Conservation (phyloP, 805 yeast genomes). For the Saturnispora ahearnii region DNA sequence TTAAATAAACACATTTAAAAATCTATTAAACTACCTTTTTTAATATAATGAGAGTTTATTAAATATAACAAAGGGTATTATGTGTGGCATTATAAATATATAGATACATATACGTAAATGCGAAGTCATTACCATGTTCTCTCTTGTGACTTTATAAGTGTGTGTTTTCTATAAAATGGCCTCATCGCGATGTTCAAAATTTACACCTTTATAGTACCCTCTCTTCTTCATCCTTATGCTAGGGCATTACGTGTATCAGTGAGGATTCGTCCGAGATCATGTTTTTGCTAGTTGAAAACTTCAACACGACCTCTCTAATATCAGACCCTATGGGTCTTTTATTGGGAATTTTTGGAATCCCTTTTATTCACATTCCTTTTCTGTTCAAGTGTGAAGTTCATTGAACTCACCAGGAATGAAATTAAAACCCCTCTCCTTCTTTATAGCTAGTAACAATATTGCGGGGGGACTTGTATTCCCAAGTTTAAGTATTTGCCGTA, state of each 20-base stretch:
- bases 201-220: not conserved
- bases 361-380: not conserved
- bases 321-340: constrained; percentile 32
- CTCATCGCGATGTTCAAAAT: not conserved
- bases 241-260: constrained; percentile 99
- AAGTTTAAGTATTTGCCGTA: not conserved
- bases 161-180: not conserved
- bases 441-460: not conserved
- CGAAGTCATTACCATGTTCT: too few relatives aligned
- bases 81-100: too few relatives aligned
- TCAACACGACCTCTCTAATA: constrained; percentile 75
- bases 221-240: constrained; percentile 78
- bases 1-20: too few relatives aligned
- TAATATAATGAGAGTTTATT: not conserved
- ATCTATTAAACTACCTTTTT: not conserved
- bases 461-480: not conserved
- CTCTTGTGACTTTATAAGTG: too few relatives aligned
- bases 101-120: too few relatives aligned
- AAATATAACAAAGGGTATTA: too few relatives aligned
- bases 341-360: constrained; percentile 70
- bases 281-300: constrained; percentile 99
- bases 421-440: not conserved
- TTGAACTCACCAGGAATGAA: constrained; percentile 4
- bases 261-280: constrained; percentile 99
- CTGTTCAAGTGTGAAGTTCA: constrained; percentile 2